Evolutionary conservation across 1,139 yeast genomes (phyloP).

Genomic region (Candida sp.): DNA sequence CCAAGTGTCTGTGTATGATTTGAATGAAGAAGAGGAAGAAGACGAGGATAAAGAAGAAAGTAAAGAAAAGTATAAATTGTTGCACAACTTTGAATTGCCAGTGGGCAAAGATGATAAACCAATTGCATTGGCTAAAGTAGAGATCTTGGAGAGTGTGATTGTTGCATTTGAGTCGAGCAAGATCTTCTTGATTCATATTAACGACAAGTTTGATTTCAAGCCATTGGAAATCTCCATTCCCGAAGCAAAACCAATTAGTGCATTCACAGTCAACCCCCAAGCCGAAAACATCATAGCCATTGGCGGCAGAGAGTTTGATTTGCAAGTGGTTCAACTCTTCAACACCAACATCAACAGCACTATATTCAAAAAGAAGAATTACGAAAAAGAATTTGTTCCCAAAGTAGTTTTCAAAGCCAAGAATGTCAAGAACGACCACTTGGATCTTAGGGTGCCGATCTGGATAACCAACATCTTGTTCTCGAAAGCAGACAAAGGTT

Average conservation of each 20-base stretch:
- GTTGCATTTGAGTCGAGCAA: slow-evolving; percentile 55
- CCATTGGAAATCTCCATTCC: slow-evolving; percentile 36
- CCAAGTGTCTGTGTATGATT: slow-evolving; percentile 39
- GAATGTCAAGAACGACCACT: slow-evolving; percentile 68
- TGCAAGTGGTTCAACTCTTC: slow-evolving; percentile 53
- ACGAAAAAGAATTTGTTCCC: slow-evolving; percentile 21
- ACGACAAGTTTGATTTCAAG: slow-evolving; percentile 29
- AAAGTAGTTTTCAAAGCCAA: slow-evolving; percentile 55
- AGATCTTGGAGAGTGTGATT: slow-evolving; percentile 32
- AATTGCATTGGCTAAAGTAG: slow-evolving; percentile 32
- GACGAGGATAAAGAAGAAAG: too few relatives aligned
- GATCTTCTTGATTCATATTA: slow-evolving; percentile 44
- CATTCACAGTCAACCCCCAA: slow-evolving; percentile 51
- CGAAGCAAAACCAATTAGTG: slow-evolving; percentile 46
- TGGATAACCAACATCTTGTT: slow-evolving; percentile 63
- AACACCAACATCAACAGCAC: slow-evolving; percentile 23
- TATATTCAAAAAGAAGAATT: slow-evolving; percentile 18
- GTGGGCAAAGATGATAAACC: slow-evolving; percentile 33
- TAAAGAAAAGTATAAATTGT: slow-evolving; percentile 16
- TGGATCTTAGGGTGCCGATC: slow-evolving; percentile 71
- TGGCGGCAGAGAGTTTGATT: slow-evolving; percentile 78
- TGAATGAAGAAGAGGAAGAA: slow-evolving; percentile 14
- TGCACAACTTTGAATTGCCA: slow-evolving; percentile 31
- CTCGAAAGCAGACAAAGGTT: slow-evolving; percentile 25
- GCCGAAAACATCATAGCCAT: slow-evolving; percentile 57